A percentile compares a stretch with the other conserved stretches of the same genome.
Evolutionary conservation across 2,329 filamentous ascomycete species (phyloP).

Genomic region (Cercospora sesami): DNA sequence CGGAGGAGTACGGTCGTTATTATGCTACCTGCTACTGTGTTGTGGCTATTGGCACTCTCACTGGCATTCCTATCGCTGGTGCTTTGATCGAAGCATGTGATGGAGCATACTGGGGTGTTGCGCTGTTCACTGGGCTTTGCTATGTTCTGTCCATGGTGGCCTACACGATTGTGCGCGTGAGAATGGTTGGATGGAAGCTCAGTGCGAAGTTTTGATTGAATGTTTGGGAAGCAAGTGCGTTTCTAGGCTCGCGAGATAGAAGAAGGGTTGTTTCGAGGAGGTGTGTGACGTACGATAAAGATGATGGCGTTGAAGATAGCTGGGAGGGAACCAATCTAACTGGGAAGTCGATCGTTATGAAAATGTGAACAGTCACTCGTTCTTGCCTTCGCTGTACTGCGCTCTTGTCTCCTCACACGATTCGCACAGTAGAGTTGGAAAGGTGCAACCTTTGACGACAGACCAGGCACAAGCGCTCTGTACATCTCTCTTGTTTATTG

Average conservation of each 20-base stretch:
- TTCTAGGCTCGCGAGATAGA: neutral
- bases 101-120: conserved; percentile 36
- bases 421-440: no score
- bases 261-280: neutral
- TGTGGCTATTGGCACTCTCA: conserved; percentile 33
- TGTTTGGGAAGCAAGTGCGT: neutral
- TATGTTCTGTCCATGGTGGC: conserved; percentile 29
- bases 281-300: neutral
- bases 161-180: conserved; percentile 40
- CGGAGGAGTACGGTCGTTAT: conserved; percentile 45
- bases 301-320: neutral
- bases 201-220: conserved; percentile 24
- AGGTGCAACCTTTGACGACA: no score
- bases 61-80: conserved; percentile 39
- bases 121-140: conserved; percentile 31
- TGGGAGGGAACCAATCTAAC: neutral
- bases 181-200: conserved; percentile 44
- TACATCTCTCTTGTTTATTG: no score
- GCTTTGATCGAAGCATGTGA: conserved; percentile 29
- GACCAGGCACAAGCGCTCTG: no score
- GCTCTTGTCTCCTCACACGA: no score
- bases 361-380: neutral
- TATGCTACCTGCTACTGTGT: conserved; percentile 41
- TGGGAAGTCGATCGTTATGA: neutral
- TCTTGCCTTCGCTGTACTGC: neutral